Conservation (phyloP, 257 asterid species). For the Plantago major region DNA sequence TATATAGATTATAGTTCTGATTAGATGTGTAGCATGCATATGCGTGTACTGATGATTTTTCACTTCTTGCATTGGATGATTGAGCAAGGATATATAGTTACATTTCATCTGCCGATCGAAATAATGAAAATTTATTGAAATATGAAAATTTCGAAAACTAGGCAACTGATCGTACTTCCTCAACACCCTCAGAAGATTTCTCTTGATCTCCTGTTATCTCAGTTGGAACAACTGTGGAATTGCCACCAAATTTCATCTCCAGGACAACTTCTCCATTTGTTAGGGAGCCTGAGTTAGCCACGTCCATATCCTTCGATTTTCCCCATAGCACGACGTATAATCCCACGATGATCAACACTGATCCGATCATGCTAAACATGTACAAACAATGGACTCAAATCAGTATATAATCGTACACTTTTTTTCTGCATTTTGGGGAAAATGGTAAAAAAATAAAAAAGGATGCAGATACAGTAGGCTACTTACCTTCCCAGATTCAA, state of each 20-base stretch:
- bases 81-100: too few relatives aligned
- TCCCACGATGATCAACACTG: slow-evolving; percentile 26
- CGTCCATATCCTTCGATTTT: slow-evolving; percentile 19
- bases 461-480: neutral
- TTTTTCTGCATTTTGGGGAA: too few relatives aligned
- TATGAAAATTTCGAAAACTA: too few relatives aligned
- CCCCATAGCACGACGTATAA: slow-evolving; percentile 39
- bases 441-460: too few relatives aligned
- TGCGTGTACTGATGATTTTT: too few relatives aligned
- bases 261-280: neutral
- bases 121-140: too few relatives aligned
- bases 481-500: slow-evolving; percentile 37
- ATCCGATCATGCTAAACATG: slow-evolving; percentile 25
- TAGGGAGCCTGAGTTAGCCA: neutral
- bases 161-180: slow-evolving; percentile 1
- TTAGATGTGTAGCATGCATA: too few relatives aligned
- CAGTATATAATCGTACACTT: neutral
- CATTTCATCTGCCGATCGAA: too few relatives aligned
- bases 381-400: neutral
- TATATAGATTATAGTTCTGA: too few relatives aligned
- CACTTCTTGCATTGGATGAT: too few relatives aligned
- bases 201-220: slow-evolving; percentile 1
- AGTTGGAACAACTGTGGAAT: slow-evolving; percentile 1
- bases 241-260: neutral
- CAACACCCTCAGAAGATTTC: slow-evolving; percentile 6